phyloP scores from a whole-genome alignment of 2,329 filamentous ascomycete species.

The Colletotrichum zoysiae region DNA sequence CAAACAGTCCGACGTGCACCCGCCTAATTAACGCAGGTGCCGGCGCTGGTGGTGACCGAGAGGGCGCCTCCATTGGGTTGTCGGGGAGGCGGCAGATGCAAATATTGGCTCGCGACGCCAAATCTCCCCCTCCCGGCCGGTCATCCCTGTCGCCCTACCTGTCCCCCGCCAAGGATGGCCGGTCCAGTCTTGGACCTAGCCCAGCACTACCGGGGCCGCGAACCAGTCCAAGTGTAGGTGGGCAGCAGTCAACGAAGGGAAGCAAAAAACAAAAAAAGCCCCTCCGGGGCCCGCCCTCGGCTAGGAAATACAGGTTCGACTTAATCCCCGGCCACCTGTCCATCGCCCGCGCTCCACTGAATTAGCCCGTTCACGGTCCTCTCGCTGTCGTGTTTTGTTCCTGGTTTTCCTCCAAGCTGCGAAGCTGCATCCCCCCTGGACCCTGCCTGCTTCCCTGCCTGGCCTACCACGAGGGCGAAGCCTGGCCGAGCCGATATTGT shows the following conservation, averaged over 20 bases:
- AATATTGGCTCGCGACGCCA: slow-evolving; percentile 31
- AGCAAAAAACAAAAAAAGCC: background rate
- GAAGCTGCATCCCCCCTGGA: slow-evolving; percentile 12
- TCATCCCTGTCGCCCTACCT: slow-evolving; percentile 22
- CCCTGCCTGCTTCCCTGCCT: slow-evolving; percentile 21
- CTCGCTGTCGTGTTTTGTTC: slow-evolving; percentile 17
- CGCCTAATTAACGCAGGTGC: background rate
- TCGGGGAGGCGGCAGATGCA: background rate
- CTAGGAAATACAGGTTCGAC: slow-evolving; percentile 16
- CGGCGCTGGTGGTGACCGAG: slow-evolving; percentile 12
- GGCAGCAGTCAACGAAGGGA: background rate
- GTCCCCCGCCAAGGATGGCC: slow-evolving; percentile 27
- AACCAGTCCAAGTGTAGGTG: slow-evolving; percentile 33
- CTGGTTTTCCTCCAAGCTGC: slow-evolving; percentile 22
- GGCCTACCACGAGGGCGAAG: slow-evolving; percentile 25
- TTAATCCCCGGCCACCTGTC: slow-evolving; percentile 4
- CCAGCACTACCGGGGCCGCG: slow-evolving; percentile 12
- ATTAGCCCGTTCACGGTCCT: slow-evolving; percentile 25
- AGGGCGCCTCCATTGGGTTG: slow-evolving; percentile 7
- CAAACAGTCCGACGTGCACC: background rate
- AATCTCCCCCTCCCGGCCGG: slow-evolving; percentile 36
- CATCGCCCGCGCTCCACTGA: slow-evolving; percentile 28
- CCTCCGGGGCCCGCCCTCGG: background rate
- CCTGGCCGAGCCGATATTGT: slow-evolving; percentile 39
- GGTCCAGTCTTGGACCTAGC: slow-evolving; percentile 13